These are phyloP conservation scores for Suillus lakei DNA, from an alignment of 768 basidiomycete genomes.

Conservation along the genomic window DNA sequence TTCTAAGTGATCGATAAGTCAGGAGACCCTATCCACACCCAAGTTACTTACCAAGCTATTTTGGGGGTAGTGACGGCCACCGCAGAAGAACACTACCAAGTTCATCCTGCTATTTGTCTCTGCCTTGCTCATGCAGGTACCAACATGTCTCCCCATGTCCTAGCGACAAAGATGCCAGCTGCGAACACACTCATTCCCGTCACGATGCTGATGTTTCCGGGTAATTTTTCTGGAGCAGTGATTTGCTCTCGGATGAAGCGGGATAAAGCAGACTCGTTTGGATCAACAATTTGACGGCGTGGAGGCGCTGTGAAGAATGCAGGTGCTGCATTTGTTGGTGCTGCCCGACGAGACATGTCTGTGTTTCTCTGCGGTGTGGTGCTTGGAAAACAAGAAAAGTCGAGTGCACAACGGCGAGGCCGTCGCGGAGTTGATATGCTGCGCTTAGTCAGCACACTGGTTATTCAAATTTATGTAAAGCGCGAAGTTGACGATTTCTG, in stretches of 20 bases:
- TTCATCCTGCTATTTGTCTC: not conserved
- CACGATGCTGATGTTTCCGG: constrained; percentile 74
- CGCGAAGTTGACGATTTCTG: not conserved
- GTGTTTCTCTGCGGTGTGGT: constrained; percentile 5
- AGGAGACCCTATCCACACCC: not conserved
- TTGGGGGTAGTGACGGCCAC: not conserved
- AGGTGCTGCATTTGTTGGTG: constrained; percentile 57
- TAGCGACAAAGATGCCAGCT: constrained; percentile 70
- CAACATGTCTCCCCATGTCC: constrained; percentile 81
- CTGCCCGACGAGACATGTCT: constrained; percentile 72
- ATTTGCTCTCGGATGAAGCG: constrained; percentile 63
- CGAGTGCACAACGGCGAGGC: too few species aligned
- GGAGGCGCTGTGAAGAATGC: constrained; percentile 51
- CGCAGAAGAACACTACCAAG: not conserved
- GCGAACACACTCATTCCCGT: constrained; percentile 70
- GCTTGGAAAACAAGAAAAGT: not conserved
- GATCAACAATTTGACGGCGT: constrained; percentile 49
- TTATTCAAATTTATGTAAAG: not conserved
- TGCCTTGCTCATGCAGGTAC: constrained; percentile 56
- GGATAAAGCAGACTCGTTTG: constrained; percentile 67
- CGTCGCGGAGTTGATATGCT: constrained; percentile 8
- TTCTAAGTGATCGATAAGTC: not conserved
- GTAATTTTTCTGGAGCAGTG: constrained; percentile 71
- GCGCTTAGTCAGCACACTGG: not conserved
- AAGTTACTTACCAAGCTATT: constrained; percentile 2